These are phyloP conservation scores for Discostella stelligeroides DNA, from an alignment of 108 stramenopile genomes.

Conservation along the genomic window DNA sequence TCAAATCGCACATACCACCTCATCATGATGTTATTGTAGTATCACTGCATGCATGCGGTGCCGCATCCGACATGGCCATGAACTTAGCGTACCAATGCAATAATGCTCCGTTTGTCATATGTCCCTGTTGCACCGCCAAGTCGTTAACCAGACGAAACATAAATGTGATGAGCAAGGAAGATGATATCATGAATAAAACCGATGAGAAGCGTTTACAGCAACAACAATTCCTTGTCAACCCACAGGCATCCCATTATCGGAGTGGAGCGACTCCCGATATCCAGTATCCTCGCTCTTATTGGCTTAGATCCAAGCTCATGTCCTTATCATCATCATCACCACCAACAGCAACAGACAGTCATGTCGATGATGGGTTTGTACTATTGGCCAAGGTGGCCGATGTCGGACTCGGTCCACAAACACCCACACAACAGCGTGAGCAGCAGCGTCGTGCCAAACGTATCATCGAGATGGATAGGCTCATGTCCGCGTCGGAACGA, in stretches of 20 bases:
- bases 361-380: too few species aligned
- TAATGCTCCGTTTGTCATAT: constrained; percentile 42
- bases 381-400: constrained; percentile 57
- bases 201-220: background rate
- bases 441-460: constrained; percentile 51
- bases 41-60: constrained; percentile 47
- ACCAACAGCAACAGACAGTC: too few species aligned
- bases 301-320: constrained; percentile 40
- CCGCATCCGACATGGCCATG: constrained; percentile 53
- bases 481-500: constrained; percentile 30
- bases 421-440: constrained; percentile 38
- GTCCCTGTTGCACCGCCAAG: constrained; percentile 53
- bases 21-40: constrained; percentile 34
- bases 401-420: constrained; percentile 63
- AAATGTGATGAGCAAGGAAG: background rate
- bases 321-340: background rate
- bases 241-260: constrained; percentile 33
- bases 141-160: constrained; percentile 26
- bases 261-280: constrained; percentile 52
- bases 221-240: background rate
- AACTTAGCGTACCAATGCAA: constrained; percentile 32
- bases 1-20: constrained; percentile 27
- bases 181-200: background rate
- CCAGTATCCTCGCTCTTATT: constrained; percentile 45
- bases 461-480: constrained; percentile 54